Evolutionary conservation across 192 early-diverging fungal species (phyloP).

Genomic region (Allomyces arbusculus): DNA sequence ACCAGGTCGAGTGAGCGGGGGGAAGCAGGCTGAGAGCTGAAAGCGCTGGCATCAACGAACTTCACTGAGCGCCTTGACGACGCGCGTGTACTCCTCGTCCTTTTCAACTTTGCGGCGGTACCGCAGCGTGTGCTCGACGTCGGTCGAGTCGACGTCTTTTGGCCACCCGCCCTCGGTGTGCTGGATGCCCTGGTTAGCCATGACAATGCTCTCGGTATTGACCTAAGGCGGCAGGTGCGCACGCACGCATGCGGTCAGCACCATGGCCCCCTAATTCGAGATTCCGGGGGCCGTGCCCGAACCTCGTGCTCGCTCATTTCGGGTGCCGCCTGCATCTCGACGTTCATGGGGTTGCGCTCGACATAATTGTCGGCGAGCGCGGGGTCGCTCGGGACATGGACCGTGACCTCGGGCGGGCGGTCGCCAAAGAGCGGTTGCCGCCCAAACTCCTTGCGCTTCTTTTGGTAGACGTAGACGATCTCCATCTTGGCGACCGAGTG

Average conservation of each 20-base stretch:
- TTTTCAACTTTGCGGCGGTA: slow-evolving; percentile 44
- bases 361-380: slow-evolving; percentile 23
- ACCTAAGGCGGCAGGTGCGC: slow-evolving; percentile 11
- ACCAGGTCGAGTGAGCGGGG: no score
- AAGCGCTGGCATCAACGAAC: slow-evolving; percentile 1
- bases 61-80: slow-evolving; percentile 24
- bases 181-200: slow-evolving; percentile 28
- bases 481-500: slow-evolving; percentile 16
- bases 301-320: slow-evolving; percentile 42
- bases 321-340: slow-evolving; percentile 25
- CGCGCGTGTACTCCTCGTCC: slow-evolving; percentile 36
- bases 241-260: no score
- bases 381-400: slow-evolving; percentile 24
- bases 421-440: slow-evolving; percentile 27
- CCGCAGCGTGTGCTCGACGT: slow-evolving; percentile 40
- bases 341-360: slow-evolving; percentile 21
- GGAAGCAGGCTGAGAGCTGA: no score
- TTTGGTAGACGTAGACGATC: slow-evolving; percentile 40
- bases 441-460: slow-evolving; percentile 35
- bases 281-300: not conserved
- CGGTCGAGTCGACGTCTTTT: slow-evolving; percentile 35
- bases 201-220: slow-evolving; percentile 28
- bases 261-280: no score
- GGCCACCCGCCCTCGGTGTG: slow-evolving; percentile 42
- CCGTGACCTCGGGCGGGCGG: slow-evolving; percentile 11